phyloP scores from a whole-genome alignment of 352 stramenopile species.

The Globisporangium cystogenes region DNA sequence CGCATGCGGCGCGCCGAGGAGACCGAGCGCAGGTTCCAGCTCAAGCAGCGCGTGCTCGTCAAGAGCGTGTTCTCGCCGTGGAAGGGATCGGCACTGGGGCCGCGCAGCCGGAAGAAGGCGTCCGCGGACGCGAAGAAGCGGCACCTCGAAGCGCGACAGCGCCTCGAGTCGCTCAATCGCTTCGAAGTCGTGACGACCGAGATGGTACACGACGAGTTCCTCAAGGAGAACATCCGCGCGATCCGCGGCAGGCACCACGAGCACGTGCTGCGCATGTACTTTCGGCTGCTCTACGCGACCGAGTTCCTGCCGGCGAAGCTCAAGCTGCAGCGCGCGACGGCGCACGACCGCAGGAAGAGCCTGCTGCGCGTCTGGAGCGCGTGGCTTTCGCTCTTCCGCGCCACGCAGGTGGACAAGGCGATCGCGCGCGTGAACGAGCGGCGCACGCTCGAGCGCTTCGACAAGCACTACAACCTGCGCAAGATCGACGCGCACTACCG shows the following conservation, averaged over 20 bases:
- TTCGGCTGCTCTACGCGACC: constrained; percentile 31
- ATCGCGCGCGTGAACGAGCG: constrained; percentile 40
- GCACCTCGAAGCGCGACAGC: constrained; percentile 39
- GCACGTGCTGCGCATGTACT: constrained; percentile 44
- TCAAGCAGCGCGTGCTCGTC: constrained; percentile 36
- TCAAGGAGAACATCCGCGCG: constrained; percentile 69
- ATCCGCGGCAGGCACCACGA: constrained; percentile 27
- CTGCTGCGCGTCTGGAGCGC: constrained; percentile 23
- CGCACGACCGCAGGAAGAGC: constrained; percentile 26
- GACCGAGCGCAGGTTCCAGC: constrained; percentile 38
- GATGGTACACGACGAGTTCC: constrained; percentile 76
- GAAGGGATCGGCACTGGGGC: constrained; percentile 47
- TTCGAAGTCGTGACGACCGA: constrained; percentile 70
- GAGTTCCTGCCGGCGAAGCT: constrained; percentile 42
- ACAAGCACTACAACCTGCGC: constrained; percentile 65
- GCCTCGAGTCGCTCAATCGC: constrained; percentile 48
- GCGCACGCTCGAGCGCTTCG: constrained; percentile 56
- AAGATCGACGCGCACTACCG: constrained; percentile 64
- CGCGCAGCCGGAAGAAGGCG: constrained; percentile 51
- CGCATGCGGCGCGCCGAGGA: constrained; percentile 46
- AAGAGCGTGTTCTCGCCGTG: constrained; percentile 37
- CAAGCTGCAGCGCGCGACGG: constrained; percentile 25
- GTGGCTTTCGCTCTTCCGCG: constrained; percentile 47
- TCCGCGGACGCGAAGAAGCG: constrained; percentile 33
- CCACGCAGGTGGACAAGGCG: constrained; percentile 53